Evolutionary conservation across 1,284 basidiomycete species (phyloP).

Genomic region (Marasmius sp.): DNA sequence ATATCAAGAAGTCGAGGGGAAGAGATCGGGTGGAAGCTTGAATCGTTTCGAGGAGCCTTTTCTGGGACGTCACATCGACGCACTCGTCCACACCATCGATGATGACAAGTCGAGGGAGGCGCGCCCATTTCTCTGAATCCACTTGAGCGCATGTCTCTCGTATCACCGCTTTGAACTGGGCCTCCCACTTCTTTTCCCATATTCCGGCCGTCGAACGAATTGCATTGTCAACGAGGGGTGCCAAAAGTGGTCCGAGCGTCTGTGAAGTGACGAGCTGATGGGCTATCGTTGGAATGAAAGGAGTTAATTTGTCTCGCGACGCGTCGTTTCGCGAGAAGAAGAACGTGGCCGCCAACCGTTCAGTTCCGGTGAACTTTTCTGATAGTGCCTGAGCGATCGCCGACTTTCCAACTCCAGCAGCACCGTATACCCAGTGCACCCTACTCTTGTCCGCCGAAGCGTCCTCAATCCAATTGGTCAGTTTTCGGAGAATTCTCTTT

Average conservation of each 20-base stretch:
- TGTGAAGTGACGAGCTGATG: neutral
- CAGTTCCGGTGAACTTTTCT: neutral
- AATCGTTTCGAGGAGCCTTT: neutral
- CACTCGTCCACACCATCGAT: neutral
- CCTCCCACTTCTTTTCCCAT: neutral
- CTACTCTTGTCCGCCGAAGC: neutral
- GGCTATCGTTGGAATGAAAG: neutral
- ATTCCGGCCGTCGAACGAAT: neutral
- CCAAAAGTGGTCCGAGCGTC: neutral
- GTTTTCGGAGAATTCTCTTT: neutral
- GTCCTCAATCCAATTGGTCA: neutral
- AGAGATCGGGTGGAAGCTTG: neutral
- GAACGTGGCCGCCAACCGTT: neutral
- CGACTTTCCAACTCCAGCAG: slow-evolving; percentile 1
- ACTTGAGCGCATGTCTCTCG: neutral
- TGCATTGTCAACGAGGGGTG: neutral
- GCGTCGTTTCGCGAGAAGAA: neutral
- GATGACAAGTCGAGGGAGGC: neutral
- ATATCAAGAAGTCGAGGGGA: neutral
- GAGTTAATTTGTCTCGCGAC: neutral
- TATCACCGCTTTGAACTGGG: neutral
- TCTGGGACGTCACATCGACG: neutral
- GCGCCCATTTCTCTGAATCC: neutral
- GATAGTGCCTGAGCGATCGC: neutral
- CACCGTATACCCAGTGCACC: neutral